Percentiles rank a stretch among this genome's conserved stretches.
Conservation (phyloP, 2,329 filamentous ascomycete genomes). For the Aureobasidium sp. region DNA sequence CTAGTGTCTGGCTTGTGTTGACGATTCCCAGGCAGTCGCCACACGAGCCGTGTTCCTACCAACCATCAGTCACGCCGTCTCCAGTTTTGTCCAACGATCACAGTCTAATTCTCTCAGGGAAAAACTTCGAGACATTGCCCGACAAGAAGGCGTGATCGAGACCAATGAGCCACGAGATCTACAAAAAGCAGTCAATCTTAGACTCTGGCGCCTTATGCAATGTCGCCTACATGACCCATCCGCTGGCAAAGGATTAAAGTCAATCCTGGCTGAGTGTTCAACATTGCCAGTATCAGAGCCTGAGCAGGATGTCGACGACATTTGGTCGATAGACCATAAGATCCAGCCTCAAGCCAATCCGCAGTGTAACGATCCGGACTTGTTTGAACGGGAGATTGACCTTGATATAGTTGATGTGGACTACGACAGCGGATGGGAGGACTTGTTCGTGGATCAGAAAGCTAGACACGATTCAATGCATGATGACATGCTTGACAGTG, state of each 20-base stretch:
- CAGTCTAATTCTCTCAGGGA: slow-evolving; percentile 1
- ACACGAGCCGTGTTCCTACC: slow-evolving; percentile 33
- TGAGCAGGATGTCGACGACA: neutral
- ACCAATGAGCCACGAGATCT: neutral
- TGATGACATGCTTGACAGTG: slow-evolving; percentile 2
- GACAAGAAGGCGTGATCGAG: neutral
- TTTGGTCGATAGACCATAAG: neutral
- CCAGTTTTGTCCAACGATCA: slow-evolving; percentile 15
- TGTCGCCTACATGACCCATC: slow-evolving; percentile 6
- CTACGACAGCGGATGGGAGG: neutral
- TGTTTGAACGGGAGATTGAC: neutral
- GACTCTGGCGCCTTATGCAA: slow-evolving; percentile 19
- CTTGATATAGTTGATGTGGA: neutral
- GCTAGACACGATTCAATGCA: neutral
- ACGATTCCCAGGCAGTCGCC: slow-evolving; percentile 25
- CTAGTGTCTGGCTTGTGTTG: neutral
- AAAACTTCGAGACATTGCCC: slow-evolving; percentile 13
- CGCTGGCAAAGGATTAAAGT: neutral
- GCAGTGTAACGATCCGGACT: neutral
- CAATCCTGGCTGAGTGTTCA: neutral
- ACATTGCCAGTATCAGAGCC: neutral
- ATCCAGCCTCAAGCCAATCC: neutral
- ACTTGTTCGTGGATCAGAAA: neutral
- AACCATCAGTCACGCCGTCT: slow-evolving; percentile 32
- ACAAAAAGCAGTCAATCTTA: slow-evolving; percentile 14